Percentiles rank a stretch among this genome's conserved stretches.
Conservation (phyloP, 768 basidiomycete species). For the Sistotremastrum niveocremeum region DNA sequence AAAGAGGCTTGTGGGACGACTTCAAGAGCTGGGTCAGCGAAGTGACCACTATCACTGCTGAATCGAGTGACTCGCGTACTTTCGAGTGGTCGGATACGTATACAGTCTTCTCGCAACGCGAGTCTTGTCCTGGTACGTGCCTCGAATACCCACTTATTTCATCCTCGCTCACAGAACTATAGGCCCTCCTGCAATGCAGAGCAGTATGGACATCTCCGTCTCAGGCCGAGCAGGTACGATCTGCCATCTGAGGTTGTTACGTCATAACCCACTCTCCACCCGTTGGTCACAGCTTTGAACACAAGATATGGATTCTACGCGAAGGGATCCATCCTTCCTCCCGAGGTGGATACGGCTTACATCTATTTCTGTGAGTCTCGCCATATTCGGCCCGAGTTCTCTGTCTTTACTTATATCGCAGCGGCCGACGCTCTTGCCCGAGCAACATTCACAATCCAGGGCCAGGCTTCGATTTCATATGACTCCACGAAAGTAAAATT, state of each 20-base stretch:
- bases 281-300: background rate
- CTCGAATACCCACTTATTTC: background rate
- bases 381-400: too few species aligned
- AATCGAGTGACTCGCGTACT: too few species aligned
- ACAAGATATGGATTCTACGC: slow-evolving; percentile 2
- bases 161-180: background rate
- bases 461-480: background rate
- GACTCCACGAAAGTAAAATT: background rate
- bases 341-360: background rate
- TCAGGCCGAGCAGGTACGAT: background rate
- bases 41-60: too few species aligned
- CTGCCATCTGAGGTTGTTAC: background rate
- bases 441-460: slow-evolving; percentile 1
- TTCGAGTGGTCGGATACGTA: too few species aligned
- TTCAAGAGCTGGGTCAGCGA: too few species aligned
- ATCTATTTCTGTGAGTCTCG: background rate
- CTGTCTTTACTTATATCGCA: too few species aligned
- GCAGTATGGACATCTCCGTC: background rate
- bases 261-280: background rate
- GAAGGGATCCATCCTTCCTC: slow-evolving; percentile 1
- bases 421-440: background rate
- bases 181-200: background rate
- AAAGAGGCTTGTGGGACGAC: too few species aligned
- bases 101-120: too few species aligned
- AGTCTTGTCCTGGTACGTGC: background rate